Percentiles rank a stretch among this genome's conserved stretches.
Evolutionary conservation across 225 moss, liverwort and hornwort species (phyloP).

Genomic region (Polytrichum commune): DNA sequence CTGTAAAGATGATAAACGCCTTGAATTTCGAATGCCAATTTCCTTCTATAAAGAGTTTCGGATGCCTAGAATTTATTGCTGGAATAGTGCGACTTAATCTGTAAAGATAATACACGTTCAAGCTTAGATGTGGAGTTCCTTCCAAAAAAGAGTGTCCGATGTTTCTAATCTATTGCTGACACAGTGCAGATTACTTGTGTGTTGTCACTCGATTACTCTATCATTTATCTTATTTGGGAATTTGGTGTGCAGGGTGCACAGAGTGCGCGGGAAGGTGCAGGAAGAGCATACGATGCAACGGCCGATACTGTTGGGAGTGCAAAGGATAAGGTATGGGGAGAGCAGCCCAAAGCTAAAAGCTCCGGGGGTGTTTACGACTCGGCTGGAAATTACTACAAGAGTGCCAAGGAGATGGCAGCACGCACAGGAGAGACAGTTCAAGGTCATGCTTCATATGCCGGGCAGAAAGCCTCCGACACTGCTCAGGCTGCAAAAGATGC

Average conservation of each 20-base stretch:
- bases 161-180: too few species aligned
- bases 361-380: conserved; percentile 15
- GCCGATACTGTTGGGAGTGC: conserved; percentile 20
- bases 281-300: conserved; percentile 33
- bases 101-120: too few species aligned
- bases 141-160: too few species aligned
- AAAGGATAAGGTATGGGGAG: conserved; percentile 19
- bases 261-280: conserved; percentile 16
- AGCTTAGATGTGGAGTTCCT: too few species aligned
- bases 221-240: neutral
- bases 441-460: conserved; percentile 5
- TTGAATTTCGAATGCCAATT: too few species aligned
- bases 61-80: too few species aligned
- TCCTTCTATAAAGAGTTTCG: too few species aligned
- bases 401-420: conserved; percentile 27
- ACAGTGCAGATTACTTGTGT: too few species aligned
- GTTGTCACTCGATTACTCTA: too few species aligned
- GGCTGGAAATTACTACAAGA: conserved; percentile 19
- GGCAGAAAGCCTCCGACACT: conserved; percentile 7
- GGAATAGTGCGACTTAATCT: too few species aligned
- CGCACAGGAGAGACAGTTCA: conserved; percentile 20
- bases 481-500: conserved; percentile 36
- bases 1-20: neutral
- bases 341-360: neutral
- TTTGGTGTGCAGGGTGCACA: conserved; percentile 22